phyloP scores from a whole-genome alignment of 352 stramenopile species.

The Globisporangium spinosum region DNA sequence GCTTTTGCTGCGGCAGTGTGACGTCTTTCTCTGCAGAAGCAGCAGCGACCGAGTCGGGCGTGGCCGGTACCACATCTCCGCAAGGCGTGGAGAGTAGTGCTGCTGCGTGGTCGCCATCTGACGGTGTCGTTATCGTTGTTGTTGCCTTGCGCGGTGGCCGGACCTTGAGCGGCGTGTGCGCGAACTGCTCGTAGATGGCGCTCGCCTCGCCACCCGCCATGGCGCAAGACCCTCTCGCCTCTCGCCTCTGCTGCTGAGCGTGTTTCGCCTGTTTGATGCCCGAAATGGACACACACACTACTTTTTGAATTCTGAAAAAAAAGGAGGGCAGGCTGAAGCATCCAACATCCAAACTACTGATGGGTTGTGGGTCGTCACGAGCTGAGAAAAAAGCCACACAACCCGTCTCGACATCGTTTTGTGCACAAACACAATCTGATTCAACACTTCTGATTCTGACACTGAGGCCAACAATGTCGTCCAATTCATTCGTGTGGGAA shows the following conservation, averaged over 20 bases:
- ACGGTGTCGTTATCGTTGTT: not conserved
- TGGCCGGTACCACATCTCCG: not conserved
- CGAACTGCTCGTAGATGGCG: conserved; percentile 42
- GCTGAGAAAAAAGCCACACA: not conserved
- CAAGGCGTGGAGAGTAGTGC: not conserved
- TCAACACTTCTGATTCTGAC: too few species aligned
- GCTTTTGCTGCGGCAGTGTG: conserved; percentile 10
- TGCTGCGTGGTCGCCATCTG: not conserved
- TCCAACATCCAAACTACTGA: too few species aligned
- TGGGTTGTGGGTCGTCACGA: too few species aligned
- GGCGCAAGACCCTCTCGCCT: not conserved
- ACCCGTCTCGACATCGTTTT: not conserved
- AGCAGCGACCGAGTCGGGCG: conserved; percentile 1
- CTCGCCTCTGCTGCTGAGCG: not conserved
- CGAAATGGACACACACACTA: conserved; percentile 5
- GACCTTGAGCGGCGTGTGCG: conserved; percentile 42
- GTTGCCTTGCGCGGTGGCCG: conserved; percentile 17
- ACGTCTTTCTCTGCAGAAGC: not conserved
- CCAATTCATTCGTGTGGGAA: not conserved
- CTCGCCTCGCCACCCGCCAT: conserved; percentile 31
- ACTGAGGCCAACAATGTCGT: not conserved
- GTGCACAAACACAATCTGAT: too few species aligned
- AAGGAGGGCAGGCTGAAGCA: too few species aligned
- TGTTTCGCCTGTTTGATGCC: not conserved
- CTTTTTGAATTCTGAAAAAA: conserved; percentile 8